Conservation (phyloP, 202 grass and related monocot species). For the Schoenoplectus tabernaemontani region DNA sequence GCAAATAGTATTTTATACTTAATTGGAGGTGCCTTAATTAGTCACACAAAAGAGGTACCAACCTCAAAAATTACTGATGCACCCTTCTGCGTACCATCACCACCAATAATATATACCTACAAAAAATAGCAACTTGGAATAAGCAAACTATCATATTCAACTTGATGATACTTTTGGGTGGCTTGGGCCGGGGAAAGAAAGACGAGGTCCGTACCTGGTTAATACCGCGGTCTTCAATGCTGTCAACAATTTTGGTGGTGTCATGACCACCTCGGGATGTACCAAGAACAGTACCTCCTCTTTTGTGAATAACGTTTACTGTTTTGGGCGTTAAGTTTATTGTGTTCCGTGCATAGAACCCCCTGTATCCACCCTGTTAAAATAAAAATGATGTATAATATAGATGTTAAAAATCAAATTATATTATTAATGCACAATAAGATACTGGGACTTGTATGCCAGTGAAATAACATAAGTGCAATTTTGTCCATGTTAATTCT, state of each 20-base stretch:
- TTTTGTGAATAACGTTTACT: constrained; percentile 95
- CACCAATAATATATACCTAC: constrained; percentile 88
- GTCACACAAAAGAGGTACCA: not conserved
- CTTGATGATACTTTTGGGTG: not conserved
- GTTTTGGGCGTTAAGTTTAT: constrained; percentile 55
- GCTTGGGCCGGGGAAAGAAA: not conserved
- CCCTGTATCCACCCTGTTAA: constrained; percentile 85
- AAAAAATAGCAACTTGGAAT: constrained; percentile 5
- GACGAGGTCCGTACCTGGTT: constrained; percentile 60
- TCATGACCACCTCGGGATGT: constrained; percentile 91
- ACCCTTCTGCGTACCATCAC: constrained; percentile 94
- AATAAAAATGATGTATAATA: not conserved
- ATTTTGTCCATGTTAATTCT: not conserved
- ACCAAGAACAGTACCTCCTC: constrained; percentile 84
- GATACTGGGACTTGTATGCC: not conserved
- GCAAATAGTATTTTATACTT: not conserved
- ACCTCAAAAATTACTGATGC: constrained; percentile 95
- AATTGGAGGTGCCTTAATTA: not conserved
- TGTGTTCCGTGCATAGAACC: constrained; percentile 90
- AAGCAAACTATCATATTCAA: constrained; percentile 13
- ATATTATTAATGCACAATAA: not conserved
- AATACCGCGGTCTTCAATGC: constrained; percentile 87
- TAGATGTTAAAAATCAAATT: not conserved
- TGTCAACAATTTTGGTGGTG: constrained; percentile 83
- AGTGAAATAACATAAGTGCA: not conserved